Evolutionary conservation across 306 rosid genomes (phyloP).

Genomic region (Lupinus albus): DNA sequence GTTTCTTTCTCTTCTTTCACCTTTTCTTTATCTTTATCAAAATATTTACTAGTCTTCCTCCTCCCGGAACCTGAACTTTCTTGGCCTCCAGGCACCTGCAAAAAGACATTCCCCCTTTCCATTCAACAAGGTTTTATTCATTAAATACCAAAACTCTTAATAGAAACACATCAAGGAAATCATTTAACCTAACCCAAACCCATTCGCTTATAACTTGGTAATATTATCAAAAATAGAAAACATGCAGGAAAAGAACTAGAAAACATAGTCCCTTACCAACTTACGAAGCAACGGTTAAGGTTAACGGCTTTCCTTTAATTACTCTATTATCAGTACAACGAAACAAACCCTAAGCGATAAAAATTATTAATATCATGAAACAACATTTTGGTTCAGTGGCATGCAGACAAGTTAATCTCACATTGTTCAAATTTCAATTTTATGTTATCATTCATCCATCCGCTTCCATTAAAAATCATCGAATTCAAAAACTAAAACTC

Average conservation of each 20-base stretch:
- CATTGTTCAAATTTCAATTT: slow-evolving; percentile 15
- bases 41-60: slow-evolving; percentile 82
- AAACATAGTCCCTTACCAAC: neutral
- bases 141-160: neutral
- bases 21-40: slow-evolving; percentile 57
- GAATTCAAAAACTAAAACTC: slow-evolving; percentile 30
- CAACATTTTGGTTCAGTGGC: neutral
- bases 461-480: slow-evolving; percentile 18
- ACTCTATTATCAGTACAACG: slow-evolving; percentile 4
- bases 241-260: neutral
- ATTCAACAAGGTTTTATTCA: slow-evolving; percentile 16
- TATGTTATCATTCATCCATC: neutral
- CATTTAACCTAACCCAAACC: slow-evolving; percentile 21
- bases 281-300: neutral
- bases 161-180: slow-evolving; percentile 3
- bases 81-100: slow-evolving; percentile 58
- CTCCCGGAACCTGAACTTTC: slow-evolving; percentile 65
- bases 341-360: slow-evolving; percentile 20
- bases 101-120: slow-evolving; percentile 11
- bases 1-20: slow-evolving; percentile 56
- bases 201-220: neutral
- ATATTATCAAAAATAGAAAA: slow-evolving; percentile 14
- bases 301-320: neutral
- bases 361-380: neutral
- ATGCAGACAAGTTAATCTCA: neutral